These are phyloP conservation scores for Diutina scorzettiae DNA, from an alignment of 1,139 yeast genomes.

Conservation along the genomic window DNA sequence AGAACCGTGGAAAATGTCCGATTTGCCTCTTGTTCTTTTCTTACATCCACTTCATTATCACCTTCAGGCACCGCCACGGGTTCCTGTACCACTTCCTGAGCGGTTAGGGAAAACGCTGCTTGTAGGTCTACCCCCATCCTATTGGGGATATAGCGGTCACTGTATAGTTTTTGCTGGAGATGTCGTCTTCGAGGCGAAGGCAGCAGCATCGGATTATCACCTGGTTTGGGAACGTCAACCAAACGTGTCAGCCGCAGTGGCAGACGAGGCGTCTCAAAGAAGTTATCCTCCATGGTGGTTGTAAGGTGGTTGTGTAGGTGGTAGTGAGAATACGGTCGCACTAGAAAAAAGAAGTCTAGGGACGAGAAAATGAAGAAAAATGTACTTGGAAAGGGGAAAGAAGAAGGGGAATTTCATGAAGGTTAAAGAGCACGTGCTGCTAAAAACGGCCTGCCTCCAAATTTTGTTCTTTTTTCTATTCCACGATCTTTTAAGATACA, in stretches of 20 bases:
- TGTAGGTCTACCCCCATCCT: conserved; percentile 79
- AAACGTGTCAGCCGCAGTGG: conserved; percentile 3
- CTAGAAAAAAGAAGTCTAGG: no score
- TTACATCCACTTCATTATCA: conserved; percentile 54
- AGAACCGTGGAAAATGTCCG: conserved; percentile 76
- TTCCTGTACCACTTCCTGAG: conserved; percentile 32
- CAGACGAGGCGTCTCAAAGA: conserved; percentile 4
- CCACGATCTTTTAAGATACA: no score
- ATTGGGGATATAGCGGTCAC: conserved; percentile 81
- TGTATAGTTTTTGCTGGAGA: conserved; percentile 36
- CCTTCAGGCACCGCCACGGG: conserved; percentile 12
- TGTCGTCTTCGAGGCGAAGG: conserved; percentile 25
- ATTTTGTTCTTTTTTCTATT: no score
- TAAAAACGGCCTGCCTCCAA: not conserved
- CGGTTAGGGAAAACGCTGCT: conserved; percentile 67
- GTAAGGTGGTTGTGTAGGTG: not conserved
- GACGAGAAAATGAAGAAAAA: not conserved
- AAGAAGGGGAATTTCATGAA: not conserved
- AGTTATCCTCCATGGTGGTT: not conserved
- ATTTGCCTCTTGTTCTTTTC: conserved; percentile 74
- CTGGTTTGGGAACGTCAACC: not conserved
- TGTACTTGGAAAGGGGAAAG: not conserved
- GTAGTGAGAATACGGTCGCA: no score
- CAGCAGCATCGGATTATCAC: conserved; percentile 1
- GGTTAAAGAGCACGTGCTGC: not conserved